Conservation (phyloP, 345 rosid species). For the Barbarea vulgaris region DNA sequence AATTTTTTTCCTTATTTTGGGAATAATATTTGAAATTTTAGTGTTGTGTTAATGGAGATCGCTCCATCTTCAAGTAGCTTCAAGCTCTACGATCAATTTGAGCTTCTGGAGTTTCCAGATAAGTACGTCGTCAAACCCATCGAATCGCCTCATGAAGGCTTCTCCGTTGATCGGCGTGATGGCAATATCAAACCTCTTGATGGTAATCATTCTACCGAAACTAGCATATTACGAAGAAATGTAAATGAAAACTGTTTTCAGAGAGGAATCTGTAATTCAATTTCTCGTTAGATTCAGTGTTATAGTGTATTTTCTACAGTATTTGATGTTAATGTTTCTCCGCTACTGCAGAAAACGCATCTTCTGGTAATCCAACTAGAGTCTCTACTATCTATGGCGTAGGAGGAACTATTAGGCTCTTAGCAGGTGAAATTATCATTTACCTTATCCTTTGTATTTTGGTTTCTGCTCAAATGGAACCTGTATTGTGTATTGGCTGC, state of each 20-base stretch:
- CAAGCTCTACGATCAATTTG: slow-evolving; percentile 68
- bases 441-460: neutral
- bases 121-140: slow-evolving; percentile 70
- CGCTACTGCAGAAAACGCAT: slow-evolving; percentile 46
- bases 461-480: slow-evolving; percentile 4
- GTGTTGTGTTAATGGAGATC: slow-evolving; percentile 45
- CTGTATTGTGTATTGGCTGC: neutral
- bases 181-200: slow-evolving; percentile 62
- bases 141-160: slow-evolving; percentile 65
- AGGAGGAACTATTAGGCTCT: slow-evolving; percentile 80
- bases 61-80: slow-evolving; percentile 50
- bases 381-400: slow-evolving; percentile 73
- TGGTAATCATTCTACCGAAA: slow-evolving; percentile 42
- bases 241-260: neutral
- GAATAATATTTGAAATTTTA: neutral
- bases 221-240: neutral
- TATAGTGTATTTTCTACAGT: neutral
- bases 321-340: neutral
- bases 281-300: neutral
- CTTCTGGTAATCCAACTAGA: slow-evolving; percentile 50
- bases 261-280: slow-evolving; percentile 8
- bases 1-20: neutral
- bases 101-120: slow-evolving; percentile 75
- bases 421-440: slow-evolving; percentile 60
- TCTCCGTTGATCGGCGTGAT: slow-evolving; percentile 68